A percentile compares a stretch with the other conserved stretches of the same genome.
These are phyloP conservation scores for Umbellularia californica DNA, from an alignment of 164 flowering plant genomes.

Conservation along the genomic window DNA sequence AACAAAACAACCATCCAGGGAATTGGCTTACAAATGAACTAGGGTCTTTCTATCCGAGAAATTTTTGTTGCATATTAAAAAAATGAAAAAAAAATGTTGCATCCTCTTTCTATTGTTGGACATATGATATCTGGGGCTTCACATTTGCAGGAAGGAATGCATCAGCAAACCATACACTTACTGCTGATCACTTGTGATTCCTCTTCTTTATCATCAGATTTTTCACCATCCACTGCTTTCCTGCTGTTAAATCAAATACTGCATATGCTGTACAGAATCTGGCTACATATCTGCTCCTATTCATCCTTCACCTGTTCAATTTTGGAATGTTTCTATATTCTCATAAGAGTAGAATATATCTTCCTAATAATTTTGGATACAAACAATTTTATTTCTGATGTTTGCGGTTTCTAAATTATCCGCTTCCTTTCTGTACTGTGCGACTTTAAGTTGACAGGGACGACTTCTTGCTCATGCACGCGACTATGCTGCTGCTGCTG, in stretches of 20 bases:
- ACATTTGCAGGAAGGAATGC: too few species aligned
- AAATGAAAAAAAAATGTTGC: neutral
- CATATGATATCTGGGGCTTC: too few species aligned
- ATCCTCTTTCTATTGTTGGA: too few species aligned
- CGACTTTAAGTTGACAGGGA: slow-evolving; percentile 98
- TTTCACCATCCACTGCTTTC: neutral
- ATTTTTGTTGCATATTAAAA: too few species aligned
- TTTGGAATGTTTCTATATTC: neutral
- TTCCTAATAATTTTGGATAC: neutral
- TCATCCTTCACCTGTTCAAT: neutral
- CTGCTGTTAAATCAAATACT: neutral
- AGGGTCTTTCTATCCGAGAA: too few species aligned
- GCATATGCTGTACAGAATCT: neutral
- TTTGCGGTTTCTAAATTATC: slow-evolving; percentile 10
- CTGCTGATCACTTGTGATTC: too few species aligned
- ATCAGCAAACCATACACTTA: too few species aligned
- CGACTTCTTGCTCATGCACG: slow-evolving; percentile 89
- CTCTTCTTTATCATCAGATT: too few species aligned
- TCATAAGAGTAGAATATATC: neutral
- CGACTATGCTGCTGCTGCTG: slow-evolving; percentile 72
- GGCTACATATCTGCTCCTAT: neutral
- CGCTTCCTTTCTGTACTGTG: slow-evolving; percentile 36
- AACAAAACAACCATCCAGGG: too few species aligned
- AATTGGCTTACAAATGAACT: neutral
- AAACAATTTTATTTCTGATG: neutral